Evolutionary conservation across 2,329 filamentous ascomycete species (phyloP), one percentile per base, ranked within the genome.

Genomic region (Stenocarpella maydis): DNA sequence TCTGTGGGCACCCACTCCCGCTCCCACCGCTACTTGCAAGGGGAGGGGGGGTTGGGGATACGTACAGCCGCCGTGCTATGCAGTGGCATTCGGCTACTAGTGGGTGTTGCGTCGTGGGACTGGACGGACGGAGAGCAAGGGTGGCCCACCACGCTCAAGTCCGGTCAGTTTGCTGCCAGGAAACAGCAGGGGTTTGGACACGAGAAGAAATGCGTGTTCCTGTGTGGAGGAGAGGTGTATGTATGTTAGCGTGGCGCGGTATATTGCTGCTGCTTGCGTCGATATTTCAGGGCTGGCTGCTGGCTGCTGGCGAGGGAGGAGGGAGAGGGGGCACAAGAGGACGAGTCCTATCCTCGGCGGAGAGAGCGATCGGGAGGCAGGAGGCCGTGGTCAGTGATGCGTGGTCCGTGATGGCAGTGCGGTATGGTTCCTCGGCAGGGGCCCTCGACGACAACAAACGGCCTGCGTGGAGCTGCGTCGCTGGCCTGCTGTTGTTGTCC

Each of bases 1-100:
- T n/a, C 10, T 31, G 34, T 41, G 47, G 45, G 31, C 61, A 53
- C 47, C 24, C 61, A 43, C 61, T 65, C 47, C 24, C 61, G 53
- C 26, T 39, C 61, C 61, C 61, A 52, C 45, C 61, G 49, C 61
- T 43, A 52, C 47, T 65, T 65, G 34, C 61, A 65, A 34, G 31
- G 31, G 31, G 31, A 9, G 31, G 4, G 45, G 61, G 61, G 43
- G 43, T 47, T 31, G 21, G 37, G 45, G 31, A 9, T 34, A n/a
- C n/a, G 47, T 34, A 34, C 28, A 50, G 43, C 60, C 60, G 43
- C 45, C 45, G 28, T 31, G 43, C 34, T 45, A 45, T 55, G 64
- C 64, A 49, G 64, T 21, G 43, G 17, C 64, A 39, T 39, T 37
- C 17, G 45, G 50, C 50, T 47, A 54, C 37, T 41, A 47, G 41